These are phyloP conservation scores for Neonectria coccinea DNA, from an alignment of 2,329 filamentous ascomycete genomes.

Conservation along the genomic window DNA sequence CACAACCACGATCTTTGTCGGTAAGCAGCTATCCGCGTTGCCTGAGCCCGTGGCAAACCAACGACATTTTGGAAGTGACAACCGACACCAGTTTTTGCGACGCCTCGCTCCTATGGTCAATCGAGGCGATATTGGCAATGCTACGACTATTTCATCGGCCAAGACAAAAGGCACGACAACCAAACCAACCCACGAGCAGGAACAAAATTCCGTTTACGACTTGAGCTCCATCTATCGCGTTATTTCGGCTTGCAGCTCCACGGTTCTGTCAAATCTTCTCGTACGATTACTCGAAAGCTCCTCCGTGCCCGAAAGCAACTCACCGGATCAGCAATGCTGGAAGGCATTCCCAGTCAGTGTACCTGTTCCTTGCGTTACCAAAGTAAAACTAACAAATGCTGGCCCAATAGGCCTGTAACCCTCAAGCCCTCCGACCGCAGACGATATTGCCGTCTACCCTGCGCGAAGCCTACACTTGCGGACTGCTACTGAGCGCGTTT, in stretches of 20 bases:
- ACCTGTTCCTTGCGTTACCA: background rate
- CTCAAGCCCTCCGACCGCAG: background rate
- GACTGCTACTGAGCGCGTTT: background rate
- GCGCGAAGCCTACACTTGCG: background rate
- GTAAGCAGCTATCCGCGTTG: background rate
- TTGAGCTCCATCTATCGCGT: no score
- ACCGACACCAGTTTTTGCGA: background rate
- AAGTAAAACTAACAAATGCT: background rate
- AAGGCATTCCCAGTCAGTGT: background rate
- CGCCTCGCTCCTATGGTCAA: background rate
- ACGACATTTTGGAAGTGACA: background rate
- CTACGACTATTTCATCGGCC: no score
- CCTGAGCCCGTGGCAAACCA: background rate
- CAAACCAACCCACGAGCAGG: background rate
- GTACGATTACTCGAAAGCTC: background rate
- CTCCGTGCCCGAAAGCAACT: background rate
- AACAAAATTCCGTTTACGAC: background rate
- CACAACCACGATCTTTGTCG: background rate
- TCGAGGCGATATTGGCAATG: background rate
- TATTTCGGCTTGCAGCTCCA: background rate
- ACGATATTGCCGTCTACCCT: background rate
- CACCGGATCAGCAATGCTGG: background rate
- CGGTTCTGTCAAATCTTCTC: background rate
- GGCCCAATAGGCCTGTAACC: background rate
- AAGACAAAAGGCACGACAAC: background rate